Conservation (phyloP, 78 protist genomes). For the Dictyostelium firmibasis region DNA sequence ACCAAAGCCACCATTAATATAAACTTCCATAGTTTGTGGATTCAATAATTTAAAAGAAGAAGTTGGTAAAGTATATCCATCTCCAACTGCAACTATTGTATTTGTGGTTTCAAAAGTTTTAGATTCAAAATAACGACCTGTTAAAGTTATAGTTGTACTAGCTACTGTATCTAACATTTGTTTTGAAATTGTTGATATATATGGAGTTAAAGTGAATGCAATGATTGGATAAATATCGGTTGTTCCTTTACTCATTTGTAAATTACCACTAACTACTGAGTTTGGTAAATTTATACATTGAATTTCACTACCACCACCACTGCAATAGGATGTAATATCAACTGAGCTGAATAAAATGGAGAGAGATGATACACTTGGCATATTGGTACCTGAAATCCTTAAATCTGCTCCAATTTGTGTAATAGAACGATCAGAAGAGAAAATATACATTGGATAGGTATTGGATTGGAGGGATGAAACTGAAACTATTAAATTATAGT, state of each 20-base stretch:
- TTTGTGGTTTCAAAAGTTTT: not conserved
- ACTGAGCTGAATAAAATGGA: not conserved
- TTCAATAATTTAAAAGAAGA: not conserved
- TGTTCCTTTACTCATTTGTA: not conserved
- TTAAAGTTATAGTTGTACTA: not conserved
- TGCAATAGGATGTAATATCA: not conserved
- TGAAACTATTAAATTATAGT: not conserved
- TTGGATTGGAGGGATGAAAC: not conserved
- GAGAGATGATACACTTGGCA: not conserved
- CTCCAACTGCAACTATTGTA: not conserved
- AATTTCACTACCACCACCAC: not conserved
- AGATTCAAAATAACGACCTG: conserved; percentile 25
- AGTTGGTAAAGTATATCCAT: not conserved
- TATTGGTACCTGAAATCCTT: not conserved
- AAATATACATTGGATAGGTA: not conserved
- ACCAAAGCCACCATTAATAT: not conserved
- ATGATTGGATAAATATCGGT: not conserved
- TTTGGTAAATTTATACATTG: not conserved
- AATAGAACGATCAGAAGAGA: not conserved
- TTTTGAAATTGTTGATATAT: not conserved
- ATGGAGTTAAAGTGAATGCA: not conserved
- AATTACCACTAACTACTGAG: not conserved
- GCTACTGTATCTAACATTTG: not conserved
- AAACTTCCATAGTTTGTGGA: not conserved
- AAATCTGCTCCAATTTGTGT: not conserved